phyloP scores from a whole-genome alignment of 805 yeast genomes.

The Pichia nanzhaoensis region DNA sequence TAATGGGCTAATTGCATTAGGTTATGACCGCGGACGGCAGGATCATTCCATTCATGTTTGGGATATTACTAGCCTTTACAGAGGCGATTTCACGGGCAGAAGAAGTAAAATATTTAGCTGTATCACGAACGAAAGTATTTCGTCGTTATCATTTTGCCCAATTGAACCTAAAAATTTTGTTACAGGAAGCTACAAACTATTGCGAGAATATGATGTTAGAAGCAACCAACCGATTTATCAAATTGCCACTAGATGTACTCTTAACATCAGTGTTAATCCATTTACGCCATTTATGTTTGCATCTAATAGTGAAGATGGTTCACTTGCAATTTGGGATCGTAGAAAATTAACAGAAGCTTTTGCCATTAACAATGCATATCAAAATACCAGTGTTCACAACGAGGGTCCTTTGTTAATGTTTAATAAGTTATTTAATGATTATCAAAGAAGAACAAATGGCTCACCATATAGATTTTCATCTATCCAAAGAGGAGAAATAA shows the following conservation, averaged over 20 bases:
- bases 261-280: conserved; percentile 64
- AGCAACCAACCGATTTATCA: conserved; percentile 60
- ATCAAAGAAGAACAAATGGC: conserved; percentile 47
- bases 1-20: conserved; percentile 63
- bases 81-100: conserved; percentile 44
- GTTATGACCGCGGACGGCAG: conserved; percentile 70
- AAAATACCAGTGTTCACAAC: conserved; percentile 21
- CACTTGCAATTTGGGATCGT: conserved; percentile 77
- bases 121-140: conserved; percentile 67
- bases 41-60: conserved; percentile 74
- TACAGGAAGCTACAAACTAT: conserved; percentile 68
- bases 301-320: conserved; percentile 77
- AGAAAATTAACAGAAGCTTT: conserved; percentile 40
- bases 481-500: conserved; percentile 60
- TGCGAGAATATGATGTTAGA: conserved; percentile 74
- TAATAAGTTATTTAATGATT: conserved; percentile 54
- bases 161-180: conserved; percentile 48
- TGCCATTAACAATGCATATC: conserved; percentile 5
- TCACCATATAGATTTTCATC: conserved; percentile 68
- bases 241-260: conserved; percentile 66
- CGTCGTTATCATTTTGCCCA: conserved; percentile 62
- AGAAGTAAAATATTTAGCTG: conserved; percentile 46
- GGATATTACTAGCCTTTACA: conserved; percentile 41
- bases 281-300: conserved; percentile 61
- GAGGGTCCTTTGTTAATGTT: conserved; percentile 54